A percentile compares a stretch with the other conserved stretches of the same genome.
These are phyloP conservation scores for Eimeria acervulina DNA, from an alignment of 169 alveolate genomes.

Conservation along the genomic window DNA sequence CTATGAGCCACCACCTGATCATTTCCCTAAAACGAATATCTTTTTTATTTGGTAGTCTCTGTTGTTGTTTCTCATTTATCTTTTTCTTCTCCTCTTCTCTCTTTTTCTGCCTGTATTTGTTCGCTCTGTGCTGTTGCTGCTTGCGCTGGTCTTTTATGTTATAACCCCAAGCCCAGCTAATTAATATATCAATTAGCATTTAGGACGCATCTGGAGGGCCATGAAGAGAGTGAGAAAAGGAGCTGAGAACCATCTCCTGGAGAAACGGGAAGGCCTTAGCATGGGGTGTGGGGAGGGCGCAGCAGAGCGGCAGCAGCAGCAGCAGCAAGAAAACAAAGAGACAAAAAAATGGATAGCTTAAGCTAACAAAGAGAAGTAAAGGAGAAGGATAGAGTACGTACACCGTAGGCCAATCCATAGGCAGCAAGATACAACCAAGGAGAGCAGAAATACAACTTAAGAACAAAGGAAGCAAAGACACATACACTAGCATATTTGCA, in stretches of 20 bases:
- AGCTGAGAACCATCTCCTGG: neutral
- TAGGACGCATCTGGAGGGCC: too few relatives aligned
- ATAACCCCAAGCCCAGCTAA: too few relatives aligned
- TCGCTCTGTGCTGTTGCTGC: too few relatives aligned
- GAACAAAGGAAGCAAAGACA: neutral
- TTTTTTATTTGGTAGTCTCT: too few relatives aligned
- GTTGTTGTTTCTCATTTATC: too few relatives aligned
- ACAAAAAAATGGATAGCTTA: neutral
- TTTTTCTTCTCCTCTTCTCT: too few relatives aligned
- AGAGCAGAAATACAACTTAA: neutral
- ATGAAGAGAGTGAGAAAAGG: neutral
- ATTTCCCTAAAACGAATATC: too few relatives aligned
- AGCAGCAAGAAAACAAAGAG: neutral
- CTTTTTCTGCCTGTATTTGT: too few relatives aligned
- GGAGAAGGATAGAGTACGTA: conserved; percentile 35
- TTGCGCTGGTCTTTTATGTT: too few relatives aligned
- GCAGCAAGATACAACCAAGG: neutral
- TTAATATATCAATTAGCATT: too few relatives aligned
- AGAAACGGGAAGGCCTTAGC: conserved; percentile 32
- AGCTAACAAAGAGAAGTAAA: neutral
- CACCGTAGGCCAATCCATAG: conserved; percentile 64
- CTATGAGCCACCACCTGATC: too few relatives aligned
- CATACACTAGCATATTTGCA: neutral
- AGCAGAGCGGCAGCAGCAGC: conserved; percentile 47
- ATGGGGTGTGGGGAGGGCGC: conserved; percentile 13